Evolutionary conservation across 345 rosid species (phyloP).

Genomic region (Citrus maxima): DNA sequence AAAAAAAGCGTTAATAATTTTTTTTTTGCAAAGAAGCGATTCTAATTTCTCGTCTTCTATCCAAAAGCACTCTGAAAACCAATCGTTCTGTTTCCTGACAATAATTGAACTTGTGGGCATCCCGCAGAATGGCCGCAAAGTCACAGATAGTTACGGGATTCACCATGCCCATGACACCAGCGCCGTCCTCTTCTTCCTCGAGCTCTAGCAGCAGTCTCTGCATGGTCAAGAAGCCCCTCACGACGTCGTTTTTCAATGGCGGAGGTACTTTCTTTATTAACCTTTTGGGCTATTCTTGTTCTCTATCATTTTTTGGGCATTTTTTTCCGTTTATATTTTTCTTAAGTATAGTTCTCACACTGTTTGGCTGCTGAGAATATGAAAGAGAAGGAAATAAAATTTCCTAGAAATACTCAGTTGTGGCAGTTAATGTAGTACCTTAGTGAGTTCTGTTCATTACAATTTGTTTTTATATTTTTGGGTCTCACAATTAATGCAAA

Average conservation of each 20-base stretch:
- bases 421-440: background rate
- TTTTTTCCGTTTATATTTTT: background rate
- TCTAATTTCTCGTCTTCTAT: conserved; percentile 2
- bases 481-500: background rate
- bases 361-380: background rate
- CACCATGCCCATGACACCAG: conserved; percentile 25
- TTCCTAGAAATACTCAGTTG: background rate
- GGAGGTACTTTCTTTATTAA: conserved; percentile 29
- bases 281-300: background rate
- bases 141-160: conserved; percentile 42
- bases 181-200: conserved; percentile 34
- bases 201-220: conserved; percentile 29
- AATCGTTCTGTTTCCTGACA: conserved; percentile 1
- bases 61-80: background rate
- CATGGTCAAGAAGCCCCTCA: conserved; percentile 32
- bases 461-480: background rate
- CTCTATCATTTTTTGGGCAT: background rate
- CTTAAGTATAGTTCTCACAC: no score
- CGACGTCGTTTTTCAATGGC: conserved; percentile 38
- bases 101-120: background rate
- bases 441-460: background rate
- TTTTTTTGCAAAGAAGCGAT: background rate
- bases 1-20: background rate
- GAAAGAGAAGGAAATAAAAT: background rate
- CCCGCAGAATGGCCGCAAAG: conserved; percentile 26